Percentiles rank a stretch among this genome's conserved stretches.
These are phyloP conservation scores for Hypericum androsaemum DNA, from an alignment of 345 rosid species.

Conservation along the genomic window DNA sequence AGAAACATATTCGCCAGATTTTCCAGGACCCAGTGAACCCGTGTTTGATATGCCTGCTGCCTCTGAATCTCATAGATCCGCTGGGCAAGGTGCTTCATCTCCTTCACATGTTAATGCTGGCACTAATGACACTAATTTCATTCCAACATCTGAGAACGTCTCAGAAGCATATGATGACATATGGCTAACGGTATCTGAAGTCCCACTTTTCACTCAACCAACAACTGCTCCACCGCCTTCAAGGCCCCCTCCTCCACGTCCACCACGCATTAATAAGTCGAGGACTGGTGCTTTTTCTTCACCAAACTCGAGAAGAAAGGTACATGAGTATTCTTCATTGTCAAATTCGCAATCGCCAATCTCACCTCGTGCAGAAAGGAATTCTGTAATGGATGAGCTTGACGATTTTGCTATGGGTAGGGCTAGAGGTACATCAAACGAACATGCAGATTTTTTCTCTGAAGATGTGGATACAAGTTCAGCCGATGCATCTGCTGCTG, in stretches of 20 bases:
- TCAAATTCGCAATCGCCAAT: conserved; percentile 36
- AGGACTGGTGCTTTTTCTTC: conserved; percentile 32
- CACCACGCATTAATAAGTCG: conserved; percentile 41
- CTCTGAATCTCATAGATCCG: conserved; percentile 23
- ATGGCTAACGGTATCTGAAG: conserved; percentile 93
- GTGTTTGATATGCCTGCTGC: conserved; percentile 32
- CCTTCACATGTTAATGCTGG: conserved; percentile 33
- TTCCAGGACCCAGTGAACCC: conserved; percentile 35
- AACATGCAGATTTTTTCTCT: conserved; percentile 32
- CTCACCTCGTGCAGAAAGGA: conserved; percentile 28
- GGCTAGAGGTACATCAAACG: conserved; percentile 32
- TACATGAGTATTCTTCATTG: conserved; percentile 34
- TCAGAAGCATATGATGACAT: conserved; percentile 55
- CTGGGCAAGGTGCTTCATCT: conserved; percentile 35
- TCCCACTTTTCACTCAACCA: conserved; percentile 80
- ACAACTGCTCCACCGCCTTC: conserved; percentile 84
- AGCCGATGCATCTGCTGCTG: conserved; percentile 93
- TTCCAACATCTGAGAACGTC: conserved; percentile 40
- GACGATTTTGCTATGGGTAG: conserved; percentile 58
- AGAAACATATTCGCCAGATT: conserved; percentile 32
- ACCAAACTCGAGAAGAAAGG: conserved; percentile 39
- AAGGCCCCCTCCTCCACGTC: conserved; percentile 95
- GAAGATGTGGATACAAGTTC: conserved; percentile 46
- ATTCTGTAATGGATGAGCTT: conserved; percentile 48
- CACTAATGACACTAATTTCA: conserved; percentile 29